Base-by-base conservation (phyloP, 73 alveolate species). In the Paramecium caudatum region DNA sequence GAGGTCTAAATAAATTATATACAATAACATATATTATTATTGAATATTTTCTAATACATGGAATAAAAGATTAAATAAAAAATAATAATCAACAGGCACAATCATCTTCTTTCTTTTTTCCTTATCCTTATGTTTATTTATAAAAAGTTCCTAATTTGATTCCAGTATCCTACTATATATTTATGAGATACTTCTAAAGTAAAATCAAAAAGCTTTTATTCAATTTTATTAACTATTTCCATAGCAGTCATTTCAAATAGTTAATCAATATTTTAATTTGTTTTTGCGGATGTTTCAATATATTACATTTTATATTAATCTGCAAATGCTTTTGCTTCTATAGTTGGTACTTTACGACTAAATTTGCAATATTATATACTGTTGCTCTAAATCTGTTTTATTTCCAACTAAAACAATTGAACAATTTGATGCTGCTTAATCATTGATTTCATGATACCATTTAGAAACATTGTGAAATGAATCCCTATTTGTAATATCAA, bases 211-310 rank as follows among this genome's bases (percentile, higher is more conserved):
- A 65, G 17, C 4, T 74, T 8, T 10, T 74, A 39, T 8, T 74
- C 88, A 12, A 74, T 74, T 74, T 74, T 74, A 37, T 36, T 68
- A 17, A 74, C 17, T 21, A 74, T 39, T 12, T 39, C 25, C 12
- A n/a, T 8, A 16, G 88, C 88, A 17, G 69, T 21, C 12, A 41
- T 21, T 74, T 74, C 88, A 74, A 74, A 74, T n/a, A 63, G 65
- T 45, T 78, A 90, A 61, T 95, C 98, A 62, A 95, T 94, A 63
- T 93, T 93, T 36, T 17, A 61, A 33, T 82, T 90, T 3, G 87
- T 91, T 84, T 95, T 96, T 4, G 99, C 99, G 13, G 98, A 93
- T 4, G 99, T 95, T 91, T 96, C 99, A 61, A 94, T 94, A 88
- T 90, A 96, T 63, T 61, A 32, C 92, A 96, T 91, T 32, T 85